A percentile compares a stretch with the other conserved stretches of the same genome.
phyloP scores from a whole-genome alignment of 2,329 filamentous ascomycete species.

The Pseudopyrenochaeta lycopersici region DNA sequence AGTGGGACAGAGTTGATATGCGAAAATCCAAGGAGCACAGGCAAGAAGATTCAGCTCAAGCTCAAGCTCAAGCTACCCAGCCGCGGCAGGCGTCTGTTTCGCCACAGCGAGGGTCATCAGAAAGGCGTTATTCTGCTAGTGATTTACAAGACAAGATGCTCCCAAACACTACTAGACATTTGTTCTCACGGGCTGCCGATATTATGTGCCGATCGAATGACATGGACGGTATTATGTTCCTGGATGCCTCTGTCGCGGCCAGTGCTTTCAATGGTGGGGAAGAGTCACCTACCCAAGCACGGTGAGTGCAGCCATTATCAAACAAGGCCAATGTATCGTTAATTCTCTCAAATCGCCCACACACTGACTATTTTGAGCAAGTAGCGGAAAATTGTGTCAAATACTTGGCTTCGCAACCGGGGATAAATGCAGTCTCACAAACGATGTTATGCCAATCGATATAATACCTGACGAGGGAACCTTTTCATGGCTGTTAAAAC shows the following conservation, averaged over 20 bases:
- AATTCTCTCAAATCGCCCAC: too few relatives aligned
- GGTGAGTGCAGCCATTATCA: neutral
- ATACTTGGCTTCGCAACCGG: constrained; percentile 23
- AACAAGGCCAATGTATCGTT: neutral
- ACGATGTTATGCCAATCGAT: constrained; percentile 1
- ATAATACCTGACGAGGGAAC: constrained; percentile 12
- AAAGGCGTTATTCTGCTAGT: constrained; percentile 4
- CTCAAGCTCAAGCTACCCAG: neutral
- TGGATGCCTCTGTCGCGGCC: constrained; percentile 25
- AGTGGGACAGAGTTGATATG: neutral
- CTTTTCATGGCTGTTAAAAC: constrained; percentile 9
- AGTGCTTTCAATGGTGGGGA: constrained; percentile 1
- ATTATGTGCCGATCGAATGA: constrained; percentile 30
- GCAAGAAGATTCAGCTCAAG: neutral
- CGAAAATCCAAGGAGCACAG: neutral
- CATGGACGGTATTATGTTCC: constrained; percentile 30
- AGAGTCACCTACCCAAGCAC: constrained; percentile 1
- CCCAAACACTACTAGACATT: constrained; percentile 18
- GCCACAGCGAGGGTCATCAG: neutral
- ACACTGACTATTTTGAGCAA: too few relatives aligned
- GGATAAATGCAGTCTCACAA: constrained; percentile 1
- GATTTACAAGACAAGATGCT: constrained; percentile 26
- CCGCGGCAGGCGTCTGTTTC: neutral
- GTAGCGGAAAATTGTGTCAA: constrained; percentile 16
- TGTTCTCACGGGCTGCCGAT: constrained; percentile 30